Evolutionary conservation across 2,329 filamentous ascomycete genomes (phyloP), one percentile per base, ranked within the genome.

Genomic region (Cytospora piceae): DNA sequence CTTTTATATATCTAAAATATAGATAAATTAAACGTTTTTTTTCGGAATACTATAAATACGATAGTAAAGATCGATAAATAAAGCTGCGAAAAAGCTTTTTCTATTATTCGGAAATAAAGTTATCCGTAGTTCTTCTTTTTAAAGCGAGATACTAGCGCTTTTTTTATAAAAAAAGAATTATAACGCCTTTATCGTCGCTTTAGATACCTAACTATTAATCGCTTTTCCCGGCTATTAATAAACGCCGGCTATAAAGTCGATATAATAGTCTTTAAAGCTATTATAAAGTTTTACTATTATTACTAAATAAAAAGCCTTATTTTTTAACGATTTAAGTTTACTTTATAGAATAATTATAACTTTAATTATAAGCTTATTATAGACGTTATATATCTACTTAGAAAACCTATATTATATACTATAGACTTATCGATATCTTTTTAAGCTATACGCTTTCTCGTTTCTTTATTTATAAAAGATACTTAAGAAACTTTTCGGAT

Each of bases 1-100:
- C 14, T 34, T 22, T 9, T 55, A 55, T 55, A 55, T 55, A 55
- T 55, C 1, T 55, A 55, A 14, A 27, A 52, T 52, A 52, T 52
- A 52, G 9, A 27, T 52, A 52, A 52, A 27, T 14, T 52, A 52
- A 27, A 14, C 4, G 7, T 27, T 20, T 52, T 27, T 22, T 34
- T 34, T 15, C 17, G 20, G n/a, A 55, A 55, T 55, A 55, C 12
- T 32, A 55, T 55, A 55, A 11, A 55, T 32, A 31, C 32, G 20
- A 14, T 55, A 34, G 17, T 55, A 22, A 9, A 34, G 7, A 24
- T 55, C 22, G 8, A 22, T 22, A 34, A 7, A n/a, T n/a, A 55
- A 2, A 17, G n/a, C 2, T 22, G n/a, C 0, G 2, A 34, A 12
- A 34, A 34, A 37, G 31, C 20, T 12, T 37, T 55, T 14, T 17